Conservation (phyloP, 2,329 filamentous ascomycete species). For the Decorospora gaudefroyi region DNA sequence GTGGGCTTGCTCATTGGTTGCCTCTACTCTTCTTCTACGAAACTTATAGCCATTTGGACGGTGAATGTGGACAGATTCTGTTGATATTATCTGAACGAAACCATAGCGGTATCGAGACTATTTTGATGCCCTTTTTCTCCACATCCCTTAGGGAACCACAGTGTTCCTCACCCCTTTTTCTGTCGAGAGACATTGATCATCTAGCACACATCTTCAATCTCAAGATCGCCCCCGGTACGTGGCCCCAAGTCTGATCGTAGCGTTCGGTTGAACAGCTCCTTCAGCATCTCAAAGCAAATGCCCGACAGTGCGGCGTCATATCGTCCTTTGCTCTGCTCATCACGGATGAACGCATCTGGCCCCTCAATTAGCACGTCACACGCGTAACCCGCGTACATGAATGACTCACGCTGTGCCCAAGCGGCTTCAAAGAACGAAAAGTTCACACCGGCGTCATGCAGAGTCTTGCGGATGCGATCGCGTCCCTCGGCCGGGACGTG, state of each 20-base stretch:
- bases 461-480: slow-evolving; percentile 79
- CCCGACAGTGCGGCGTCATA: slow-evolving; percentile 88
- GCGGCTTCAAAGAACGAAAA: slow-evolving; percentile 88
- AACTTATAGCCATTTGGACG: too few relatives aligned
- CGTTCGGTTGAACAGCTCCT: slow-evolving; percentile 80
- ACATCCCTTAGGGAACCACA: too few relatives aligned
- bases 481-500: slow-evolving; percentile 83
- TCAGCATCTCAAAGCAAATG: slow-evolving; percentile 86
- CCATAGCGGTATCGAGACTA: too few relatives aligned
- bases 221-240: slow-evolving; percentile 62
- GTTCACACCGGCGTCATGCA: slow-evolving; percentile 73
- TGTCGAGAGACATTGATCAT: not conserved
- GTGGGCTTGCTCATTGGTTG: slow-evolving; percentile 6
- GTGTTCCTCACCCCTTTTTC: too few relatives aligned
- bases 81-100: too few relatives aligned
- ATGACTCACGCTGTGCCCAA: slow-evolving; percentile 76
- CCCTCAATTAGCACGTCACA: not conserved
- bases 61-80: too few relatives aligned
- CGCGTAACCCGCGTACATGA: not conserved
- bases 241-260: slow-evolving; percentile 79
- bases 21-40: not conserved
- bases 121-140: too few relatives aligned
- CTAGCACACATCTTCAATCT: slow-evolving; percentile 72
- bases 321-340: slow-evolving; percentile 89
- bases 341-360: slow-evolving; percentile 83